Conservation (phyloP, 106 monocot genomes). For the Dioscorea zingiberensis region DNA sequence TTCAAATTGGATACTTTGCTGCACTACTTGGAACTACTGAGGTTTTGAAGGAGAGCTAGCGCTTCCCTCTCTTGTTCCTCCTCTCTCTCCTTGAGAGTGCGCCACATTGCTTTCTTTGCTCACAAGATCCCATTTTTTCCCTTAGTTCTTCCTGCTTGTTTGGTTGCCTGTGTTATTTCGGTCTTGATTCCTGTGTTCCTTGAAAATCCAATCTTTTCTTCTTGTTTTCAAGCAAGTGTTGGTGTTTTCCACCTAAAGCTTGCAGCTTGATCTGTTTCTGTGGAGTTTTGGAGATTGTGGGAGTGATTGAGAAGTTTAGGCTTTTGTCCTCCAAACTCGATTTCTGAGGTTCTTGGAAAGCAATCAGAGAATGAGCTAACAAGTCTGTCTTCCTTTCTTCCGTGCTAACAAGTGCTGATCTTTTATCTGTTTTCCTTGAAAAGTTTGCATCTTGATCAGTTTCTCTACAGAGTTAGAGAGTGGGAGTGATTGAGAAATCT, state of each 20-base stretch:
- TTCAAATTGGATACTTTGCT: conserved; percentile 18
- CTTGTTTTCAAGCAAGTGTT: not conserved
- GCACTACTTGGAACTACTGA: conserved; percentile 1
- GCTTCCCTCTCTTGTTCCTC: not conserved
- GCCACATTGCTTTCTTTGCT: conserved; percentile 1
- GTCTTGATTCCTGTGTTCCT: not conserved
- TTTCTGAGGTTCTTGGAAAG: not conserved
- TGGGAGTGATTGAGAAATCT: not conserved
- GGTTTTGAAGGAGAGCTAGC: not conserved
- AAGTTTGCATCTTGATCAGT: conserved; percentile 1
- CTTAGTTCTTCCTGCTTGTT: not conserved
- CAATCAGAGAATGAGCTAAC: not conserved
- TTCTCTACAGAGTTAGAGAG: not conserved
- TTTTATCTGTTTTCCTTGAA: conserved; percentile 1
- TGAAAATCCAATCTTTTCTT: not conserved
- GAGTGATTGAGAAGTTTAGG: not conserved
- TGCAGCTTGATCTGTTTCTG: not conserved
- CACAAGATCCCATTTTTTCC: not conserved
- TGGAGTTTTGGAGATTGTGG: not conserved
- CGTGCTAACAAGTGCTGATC: not conserved
- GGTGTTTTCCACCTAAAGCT: not conserved
- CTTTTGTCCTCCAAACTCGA: not conserved
- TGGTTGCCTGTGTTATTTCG: not conserved
- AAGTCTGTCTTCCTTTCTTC: not conserved
- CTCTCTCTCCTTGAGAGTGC: no score